Percentiles rank a stretch among this genome's conserved stretches.
phyloP scores from a whole-genome alignment of 2,329 filamentous ascomycete genomes.

The Thelonectria blattea region DNA sequence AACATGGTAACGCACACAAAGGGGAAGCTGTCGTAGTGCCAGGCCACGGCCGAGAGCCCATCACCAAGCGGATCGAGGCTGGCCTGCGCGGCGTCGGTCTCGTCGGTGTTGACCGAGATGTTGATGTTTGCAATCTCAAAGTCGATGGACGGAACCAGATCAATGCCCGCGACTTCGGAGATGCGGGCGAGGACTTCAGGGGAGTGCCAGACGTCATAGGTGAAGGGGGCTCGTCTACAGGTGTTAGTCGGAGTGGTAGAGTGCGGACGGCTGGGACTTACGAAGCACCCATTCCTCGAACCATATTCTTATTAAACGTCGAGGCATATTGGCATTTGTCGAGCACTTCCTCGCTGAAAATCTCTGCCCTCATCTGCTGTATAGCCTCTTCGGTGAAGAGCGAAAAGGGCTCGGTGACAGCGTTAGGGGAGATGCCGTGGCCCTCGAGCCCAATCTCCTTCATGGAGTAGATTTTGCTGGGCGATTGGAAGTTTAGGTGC shows the following conservation, averaged over 20 bases:
- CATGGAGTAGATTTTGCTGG: constrained; percentile 62
- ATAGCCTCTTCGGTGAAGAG: constrained; percentile 68
- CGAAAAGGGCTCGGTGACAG: constrained; percentile 68
- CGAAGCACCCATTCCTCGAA: constrained; percentile 54
- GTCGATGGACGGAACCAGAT: constrained; percentile 60
- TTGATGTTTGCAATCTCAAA: constrained; percentile 60
- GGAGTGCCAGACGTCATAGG: constrained; percentile 58
- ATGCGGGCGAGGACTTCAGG: constrained; percentile 53
- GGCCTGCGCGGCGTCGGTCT: constrained; percentile 40
- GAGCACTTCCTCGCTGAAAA: constrained; percentile 62
- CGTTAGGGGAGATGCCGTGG: constrained; percentile 64
- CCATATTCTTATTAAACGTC: constrained; percentile 56
- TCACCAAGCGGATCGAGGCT: constrained; percentile 44
- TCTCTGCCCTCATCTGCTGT: constrained; percentile 65
- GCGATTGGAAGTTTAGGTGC: constrained; percentile 60
- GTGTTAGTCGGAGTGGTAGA: not conserved
- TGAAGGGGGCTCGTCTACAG: constrained; percentile 61
- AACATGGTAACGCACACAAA: constrained; percentile 73
- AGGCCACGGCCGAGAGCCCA: constrained; percentile 59
- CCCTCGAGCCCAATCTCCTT: constrained; percentile 64
- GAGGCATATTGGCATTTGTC: constrained; percentile 61
- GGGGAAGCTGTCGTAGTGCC: constrained; percentile 69
- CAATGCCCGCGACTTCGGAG: constrained; percentile 60
- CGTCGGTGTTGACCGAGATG: constrained; percentile 59
- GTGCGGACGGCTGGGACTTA: constrained; percentile 49